These are phyloP conservation scores for Didymella arachidicola DNA, from an alignment of 2,329 filamentous ascomycete genomes.

Conservation along the genomic window DNA sequence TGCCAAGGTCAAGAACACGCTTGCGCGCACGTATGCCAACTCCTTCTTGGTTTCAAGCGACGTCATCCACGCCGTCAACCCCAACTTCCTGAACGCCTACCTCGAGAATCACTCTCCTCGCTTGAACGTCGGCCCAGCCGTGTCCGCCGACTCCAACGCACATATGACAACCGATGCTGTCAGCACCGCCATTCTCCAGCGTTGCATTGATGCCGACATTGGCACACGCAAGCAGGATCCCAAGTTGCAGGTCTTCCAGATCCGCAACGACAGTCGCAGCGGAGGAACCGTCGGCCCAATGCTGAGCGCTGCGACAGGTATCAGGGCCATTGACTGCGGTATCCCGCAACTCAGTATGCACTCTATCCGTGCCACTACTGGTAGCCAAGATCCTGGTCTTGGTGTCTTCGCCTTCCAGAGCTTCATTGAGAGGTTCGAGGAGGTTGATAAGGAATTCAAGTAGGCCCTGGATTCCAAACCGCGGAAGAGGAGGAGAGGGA, in stretches of 20 bases:
- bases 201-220: constrained; percentile 70
- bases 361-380: constrained; percentile 86
- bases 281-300: constrained; percentile 97
- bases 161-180: constrained; percentile 96
- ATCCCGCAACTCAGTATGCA: constrained; percentile 96
- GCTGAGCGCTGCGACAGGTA: constrained; percentile 80
- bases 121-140: constrained; percentile 84
- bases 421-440: constrained; percentile 86
- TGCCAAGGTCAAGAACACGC: constrained; percentile 59
- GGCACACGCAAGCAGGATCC: constrained; percentile 57
- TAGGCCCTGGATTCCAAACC: constrained; percentile 7
- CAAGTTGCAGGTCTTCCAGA: constrained; percentile 88
- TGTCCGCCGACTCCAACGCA: constrained; percentile 85
- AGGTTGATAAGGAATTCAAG: constrained; percentile 80
- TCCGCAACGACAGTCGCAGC: constrained; percentile 86
- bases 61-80: constrained; percentile 92
- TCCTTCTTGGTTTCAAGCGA: constrained; percentile 93
- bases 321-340: constrained; percentile 84
- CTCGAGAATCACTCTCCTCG: constrained; percentile 84
- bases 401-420: constrained; percentile 89
- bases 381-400: constrained; percentile 82
- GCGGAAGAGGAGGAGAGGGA: not conserved
- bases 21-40: constrained; percentile 86
- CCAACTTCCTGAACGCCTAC: constrained; percentile 87
- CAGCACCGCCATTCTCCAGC: constrained; percentile 79